Percentiles rank a stretch among this genome's conserved stretches.
Conservation (phyloP, 2,329 filamentous ascomycete genomes). For the Aspergillus fischeri region DNA sequence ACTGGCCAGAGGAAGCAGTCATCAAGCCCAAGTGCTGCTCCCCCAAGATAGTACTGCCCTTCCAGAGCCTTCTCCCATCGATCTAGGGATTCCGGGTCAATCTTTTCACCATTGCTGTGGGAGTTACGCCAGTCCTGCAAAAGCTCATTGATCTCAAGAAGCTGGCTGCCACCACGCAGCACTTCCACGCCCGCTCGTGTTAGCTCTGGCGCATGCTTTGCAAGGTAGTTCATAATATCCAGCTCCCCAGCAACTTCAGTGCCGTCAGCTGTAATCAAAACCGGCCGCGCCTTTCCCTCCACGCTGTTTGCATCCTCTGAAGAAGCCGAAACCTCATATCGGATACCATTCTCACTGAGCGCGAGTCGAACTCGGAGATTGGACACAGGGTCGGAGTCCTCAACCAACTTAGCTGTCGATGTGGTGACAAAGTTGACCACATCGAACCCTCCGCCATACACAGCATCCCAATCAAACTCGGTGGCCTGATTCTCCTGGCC, state of each 20-base stretch:
- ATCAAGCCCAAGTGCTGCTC: conserved; percentile 35
- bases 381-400: conserved; percentile 29
- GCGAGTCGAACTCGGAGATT: conserved; percentile 37
- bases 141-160: conserved; percentile 28
- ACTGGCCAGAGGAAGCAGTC: conserved; percentile 45
- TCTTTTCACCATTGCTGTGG: conserved; percentile 2
- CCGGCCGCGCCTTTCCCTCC: conserved; percentile 11
- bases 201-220: conserved; percentile 15
- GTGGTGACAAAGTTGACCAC: conserved; percentile 54
- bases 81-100: conserved; percentile 17
- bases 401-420: conserved; percentile 26
- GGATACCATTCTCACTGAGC: conserved; percentile 37
- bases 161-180: conserved; percentile 24
- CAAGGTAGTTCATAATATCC: conserved; percentile 31
- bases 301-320: not conserved
- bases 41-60: conserved; percentile 33
- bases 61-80: conserved; percentile 32
- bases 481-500: conserved; percentile 74
- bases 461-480: conserved; percentile 66
- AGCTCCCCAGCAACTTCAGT: conserved; percentile 26
- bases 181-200: conserved; percentile 24
- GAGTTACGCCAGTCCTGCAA: conserved; percentile 28
- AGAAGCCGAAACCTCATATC: conserved; percentile 23
- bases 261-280: conserved; percentile 29
- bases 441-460: conserved; percentile 80